A percentile compares a stretch with the other conserved stretches of the same genome.
These are phyloP conservation scores for Salix udensis DNA, from an alignment of 345 rosid genomes.

Conservation along the genomic window DNA sequence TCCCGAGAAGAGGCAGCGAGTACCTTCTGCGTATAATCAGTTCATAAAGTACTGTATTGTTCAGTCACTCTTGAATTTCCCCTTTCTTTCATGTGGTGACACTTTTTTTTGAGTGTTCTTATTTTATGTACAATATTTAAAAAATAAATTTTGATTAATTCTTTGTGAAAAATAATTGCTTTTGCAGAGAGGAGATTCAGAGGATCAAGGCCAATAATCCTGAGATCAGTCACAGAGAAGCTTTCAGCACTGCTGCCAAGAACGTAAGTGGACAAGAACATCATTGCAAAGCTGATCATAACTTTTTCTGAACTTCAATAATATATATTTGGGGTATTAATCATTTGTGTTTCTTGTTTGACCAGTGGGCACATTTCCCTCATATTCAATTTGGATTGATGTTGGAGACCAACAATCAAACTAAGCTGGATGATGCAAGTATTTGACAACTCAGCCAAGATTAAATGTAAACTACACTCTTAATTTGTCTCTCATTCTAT, in stretches of 20 bases:
- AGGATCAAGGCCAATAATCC: constrained; percentile 98
- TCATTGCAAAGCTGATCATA: neutral
- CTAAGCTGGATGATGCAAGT: constrained; percentile 34
- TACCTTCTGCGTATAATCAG: constrained; percentile 97
- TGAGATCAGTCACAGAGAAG: constrained; percentile 94
- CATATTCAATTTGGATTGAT: constrained; percentile 84
- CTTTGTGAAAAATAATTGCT: neutral
- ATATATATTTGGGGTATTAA: neutral
- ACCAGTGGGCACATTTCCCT: constrained; percentile 96
- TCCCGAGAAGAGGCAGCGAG: constrained; percentile 97
- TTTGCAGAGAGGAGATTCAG: constrained; percentile 85
- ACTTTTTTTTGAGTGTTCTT: neutral
- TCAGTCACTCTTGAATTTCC: neutral
- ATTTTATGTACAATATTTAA: neutral
- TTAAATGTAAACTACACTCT: neutral
- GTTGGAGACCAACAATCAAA: constrained; percentile 70
- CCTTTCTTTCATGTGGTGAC: neutral
- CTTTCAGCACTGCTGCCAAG: constrained; percentile 98
- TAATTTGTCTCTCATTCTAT: neutral
- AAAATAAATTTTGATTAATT: neutral
- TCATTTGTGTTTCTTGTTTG: neutral
- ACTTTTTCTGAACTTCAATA: neutral
- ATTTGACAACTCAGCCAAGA: neutral
- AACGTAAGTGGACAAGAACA: constrained; percentile 49
- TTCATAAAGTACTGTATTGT: constrained; percentile 66